Evolutionary conservation across 176 grass and related monocot genomes (phyloP).

Genomic region (Oryza glumipatula): DNA sequence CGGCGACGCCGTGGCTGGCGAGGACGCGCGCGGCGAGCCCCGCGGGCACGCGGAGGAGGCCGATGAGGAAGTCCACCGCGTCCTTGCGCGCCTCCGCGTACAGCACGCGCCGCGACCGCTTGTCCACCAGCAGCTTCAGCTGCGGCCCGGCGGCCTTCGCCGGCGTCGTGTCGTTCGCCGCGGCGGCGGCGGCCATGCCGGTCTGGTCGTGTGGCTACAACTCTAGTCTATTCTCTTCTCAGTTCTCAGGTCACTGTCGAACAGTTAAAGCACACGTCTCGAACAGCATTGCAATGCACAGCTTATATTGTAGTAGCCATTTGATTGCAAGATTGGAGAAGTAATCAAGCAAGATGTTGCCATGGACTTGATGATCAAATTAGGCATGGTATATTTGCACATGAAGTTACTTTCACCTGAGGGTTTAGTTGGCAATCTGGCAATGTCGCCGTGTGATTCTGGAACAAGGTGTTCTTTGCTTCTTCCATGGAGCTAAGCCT

Average conservation of each 20-base stretch:
- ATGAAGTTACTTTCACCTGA: slow-evolving; percentile 27
- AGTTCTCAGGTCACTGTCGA: not conserved
- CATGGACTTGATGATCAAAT: not conserved
- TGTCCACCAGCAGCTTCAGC: slow-evolving; percentile 75
- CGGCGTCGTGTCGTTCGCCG: not conserved
- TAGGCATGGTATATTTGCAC: slow-evolving; percentile 40
- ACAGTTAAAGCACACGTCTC: not conserved
- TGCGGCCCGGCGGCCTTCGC: slow-evolving; percentile 3
- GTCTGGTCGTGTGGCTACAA: not conserved
- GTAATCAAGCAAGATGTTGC: slow-evolving; percentile 10
- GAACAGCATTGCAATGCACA: not conserved
- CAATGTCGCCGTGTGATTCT: slow-evolving; percentile 8
- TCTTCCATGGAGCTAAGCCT: slow-evolving; percentile 9
- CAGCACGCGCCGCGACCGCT: slow-evolving; percentile 56
- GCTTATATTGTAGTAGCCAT: slow-evolving; percentile 25
- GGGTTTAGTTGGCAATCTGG: not conserved
- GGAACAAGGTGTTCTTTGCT: slow-evolving; percentile 26
- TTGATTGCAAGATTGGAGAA: slow-evolving; percentile 20
- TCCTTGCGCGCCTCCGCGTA: slow-evolving; percentile 74
- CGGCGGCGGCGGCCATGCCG: slow-evolving; percentile 12
- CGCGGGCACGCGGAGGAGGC: slow-evolving; percentile 63
- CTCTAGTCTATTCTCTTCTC: not conserved
- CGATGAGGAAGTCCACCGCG: slow-evolving; percentile 72
- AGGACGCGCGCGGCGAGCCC: slow-evolving; percentile 57
- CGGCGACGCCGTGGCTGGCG: slow-evolving; percentile 5